Base-by-base conservation (phyloP, 352 stramenopile genomes). In the Peronospora farinosa region DNA sequence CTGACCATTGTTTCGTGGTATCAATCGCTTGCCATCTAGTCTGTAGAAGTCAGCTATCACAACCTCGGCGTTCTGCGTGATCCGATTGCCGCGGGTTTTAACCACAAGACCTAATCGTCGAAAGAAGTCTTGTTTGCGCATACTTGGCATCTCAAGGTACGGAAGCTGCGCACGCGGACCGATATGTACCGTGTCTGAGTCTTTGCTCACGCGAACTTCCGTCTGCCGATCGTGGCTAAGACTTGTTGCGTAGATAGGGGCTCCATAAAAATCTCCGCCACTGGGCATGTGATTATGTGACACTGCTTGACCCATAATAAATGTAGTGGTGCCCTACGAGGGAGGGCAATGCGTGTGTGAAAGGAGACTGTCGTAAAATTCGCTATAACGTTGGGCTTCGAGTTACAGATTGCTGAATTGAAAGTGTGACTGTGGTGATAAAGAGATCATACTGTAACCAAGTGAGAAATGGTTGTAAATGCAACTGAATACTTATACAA, bases 201-300 rank as follows among this genome's bases (percentile, higher is more conserved):
- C 67, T 40, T 69, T 76, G 37, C 67, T 76, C n/a, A 88, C 56
- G 25, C 78, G 72, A 7, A 93, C 79, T 17, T 93, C 79, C 9
- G 82, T 93, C 64, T 90, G 78, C 16, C 82, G 79, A 56, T 93
- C 82, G 57, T 93, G 78, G 47, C 82, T 93, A 37, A 93, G 63
- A 36, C 76, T 88, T 31, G 79, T 90, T 8, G 79, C 81, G 77
- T 91, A 89, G 51, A 88, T 86, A 7, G 78, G 81, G 6, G 78
- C 77, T 12, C 86, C 74, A 57, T 91, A 91, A 43, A 88, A 93
- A 55, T 91, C 80, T 11, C 73, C 79, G 42, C 76, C 69, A 42
- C 73, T 73, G 5, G 69, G 63, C 38, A 86, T 65, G 36, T 73
- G 69, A 41, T 72, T 87, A 38, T 67, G 70, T 25, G 78, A 86